Conservation (phyloP, 345 rosid species). For the Brassica napus region DNA sequence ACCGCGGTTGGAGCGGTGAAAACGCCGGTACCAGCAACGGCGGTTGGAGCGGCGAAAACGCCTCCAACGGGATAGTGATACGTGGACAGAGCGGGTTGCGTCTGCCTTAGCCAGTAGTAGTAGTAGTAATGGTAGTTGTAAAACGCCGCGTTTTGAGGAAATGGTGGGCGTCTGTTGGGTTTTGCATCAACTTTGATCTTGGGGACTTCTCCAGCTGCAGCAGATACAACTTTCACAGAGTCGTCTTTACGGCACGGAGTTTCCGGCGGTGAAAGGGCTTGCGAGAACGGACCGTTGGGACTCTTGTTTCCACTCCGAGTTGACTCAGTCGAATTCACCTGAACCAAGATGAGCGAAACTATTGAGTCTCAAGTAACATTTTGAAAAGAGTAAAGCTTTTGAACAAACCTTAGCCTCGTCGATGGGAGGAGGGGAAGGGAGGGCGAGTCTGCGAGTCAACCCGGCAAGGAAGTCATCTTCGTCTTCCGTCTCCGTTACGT, state of each 20-base stretch:
- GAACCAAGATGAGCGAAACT: background rate
- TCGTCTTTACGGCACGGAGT: slow-evolving; percentile 43
- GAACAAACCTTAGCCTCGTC: slow-evolving; percentile 44
- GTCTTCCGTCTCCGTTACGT: slow-evolving; percentile 57
- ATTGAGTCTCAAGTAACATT: background rate
- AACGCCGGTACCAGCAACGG: slow-evolving; percentile 29
- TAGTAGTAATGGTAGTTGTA: background rate
- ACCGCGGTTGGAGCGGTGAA: slow-evolving; percentile 37
- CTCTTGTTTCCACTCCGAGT: slow-evolving; percentile 55
- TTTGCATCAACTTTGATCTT: slow-evolving; percentile 46
- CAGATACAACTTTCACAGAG: slow-evolving; percentile 60
- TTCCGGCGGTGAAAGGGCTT: slow-evolving; percentile 59
- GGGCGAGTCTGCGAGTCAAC: slow-evolving; percentile 60
- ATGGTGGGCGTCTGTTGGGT: background rate
- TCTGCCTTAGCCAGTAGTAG: slow-evolving; percentile 17
- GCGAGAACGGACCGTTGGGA: slow-evolving; percentile 54
- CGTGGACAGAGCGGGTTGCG: slow-evolving; percentile 13
- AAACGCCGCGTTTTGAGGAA: slow-evolving; percentile 32
- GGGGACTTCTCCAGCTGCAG: slow-evolving; percentile 62
- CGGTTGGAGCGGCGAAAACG: slow-evolving; percentile 37
- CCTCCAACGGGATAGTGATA: slow-evolving; percentile 42
- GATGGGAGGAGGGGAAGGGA: slow-evolving; percentile 38
- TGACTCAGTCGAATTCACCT: slow-evolving; percentile 62
- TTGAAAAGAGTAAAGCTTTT: background rate
- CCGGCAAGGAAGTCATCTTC: slow-evolving; percentile 64